Base-by-base conservation (phyloP, 2,329 filamentous ascomycete genomes). In the Exophiala lecanii-corni region DNA sequence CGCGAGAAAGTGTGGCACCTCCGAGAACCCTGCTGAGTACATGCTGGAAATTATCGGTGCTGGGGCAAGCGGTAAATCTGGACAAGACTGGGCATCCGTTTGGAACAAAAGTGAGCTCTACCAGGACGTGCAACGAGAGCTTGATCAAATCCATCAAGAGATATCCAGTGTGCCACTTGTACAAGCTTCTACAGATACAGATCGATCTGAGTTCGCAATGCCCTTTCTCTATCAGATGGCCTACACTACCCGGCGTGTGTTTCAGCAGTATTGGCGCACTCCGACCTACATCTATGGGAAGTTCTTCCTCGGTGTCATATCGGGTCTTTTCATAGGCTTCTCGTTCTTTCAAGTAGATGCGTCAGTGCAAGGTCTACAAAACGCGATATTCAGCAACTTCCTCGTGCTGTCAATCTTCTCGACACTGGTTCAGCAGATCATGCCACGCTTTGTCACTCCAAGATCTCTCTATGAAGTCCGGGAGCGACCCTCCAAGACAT, bases 231-330 rank as follows among this genome's bases (percentile, higher is more conserved):
- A 33, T 6, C 30, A 33, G 13, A 6, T 33, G 7, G 6, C 6
- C 13, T 17, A 33, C 30, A 15, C 13, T 13, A 7, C 13, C 10
- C 30, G 7, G 12, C 30, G 30, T 6, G 30, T 91, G 16, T 91
- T 91, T 70, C 78, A 89, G 61, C 86, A 94, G 62, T 92, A 91
- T 74, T 94, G 87, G 86, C 82, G 88, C 47, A 87, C 82, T 2
- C 88, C 87, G 0, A 76, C 79, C 2, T 85, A 86, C 50, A 60
- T 81, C 41, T 76, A 78, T 59, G 82, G 77, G 67, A 83, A 83
- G 61, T 59, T 83, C 36, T 66, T 67, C 43, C 63, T 78, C 3
- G 73, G 77, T 50, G 69, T 78, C 37, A 62, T 69, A 19, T 69
- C 67, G 28, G 61, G 67, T 10, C 45, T 71, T 5, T 72, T 74